Evolutionary conservation across 2,329 filamentous ascomycete species (phyloP).

Genomic region (Fusarium kyushuense): DNA sequence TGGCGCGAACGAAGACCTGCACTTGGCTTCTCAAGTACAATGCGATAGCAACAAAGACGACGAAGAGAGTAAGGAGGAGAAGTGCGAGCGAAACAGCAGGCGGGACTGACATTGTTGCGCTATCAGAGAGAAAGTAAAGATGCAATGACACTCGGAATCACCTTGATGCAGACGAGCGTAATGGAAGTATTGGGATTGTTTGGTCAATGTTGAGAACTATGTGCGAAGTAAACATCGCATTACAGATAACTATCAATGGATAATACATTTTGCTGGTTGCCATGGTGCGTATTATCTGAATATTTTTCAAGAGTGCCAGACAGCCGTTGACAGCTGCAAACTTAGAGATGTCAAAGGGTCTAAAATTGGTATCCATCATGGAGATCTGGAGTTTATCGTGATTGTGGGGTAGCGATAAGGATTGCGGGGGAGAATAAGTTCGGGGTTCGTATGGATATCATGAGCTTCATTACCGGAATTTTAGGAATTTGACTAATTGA

Average conservation of each 20-base stretch:
- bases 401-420: slow-evolving; percentile 44
- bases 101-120: slow-evolving; percentile 43
- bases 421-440: slow-evolving; percentile 35
- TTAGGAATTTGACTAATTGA: not conserved
- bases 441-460: slow-evolving; percentile 15
- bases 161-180: not conserved
- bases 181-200: not conserved
- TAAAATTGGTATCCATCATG: slow-evolving; percentile 10
- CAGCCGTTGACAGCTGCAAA: slow-evolving; percentile 18
- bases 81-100: slow-evolving; percentile 51
- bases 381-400: slow-evolving; percentile 34
- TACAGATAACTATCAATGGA: not conserved
- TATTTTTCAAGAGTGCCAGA: slow-evolving; percentile 17
- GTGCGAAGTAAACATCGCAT: not conserved
- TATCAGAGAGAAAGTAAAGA: not conserved
- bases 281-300: not conserved
- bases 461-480: slow-evolving; percentile 5
- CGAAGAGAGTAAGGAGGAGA: slow-evolving; percentile 50
- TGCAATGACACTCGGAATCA: slow-evolving; percentile 1
- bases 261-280: slow-evolving; percentile 7
- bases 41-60: slow-evolving; percentile 46
- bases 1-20: slow-evolving; percentile 48
- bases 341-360: slow-evolving; percentile 3
- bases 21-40: slow-evolving; percentile 50
- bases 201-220: not conserved